Conservation (phyloP, 2,329 filamentous ascomycete genomes). For the Dichotomopilus funicola region DNA sequence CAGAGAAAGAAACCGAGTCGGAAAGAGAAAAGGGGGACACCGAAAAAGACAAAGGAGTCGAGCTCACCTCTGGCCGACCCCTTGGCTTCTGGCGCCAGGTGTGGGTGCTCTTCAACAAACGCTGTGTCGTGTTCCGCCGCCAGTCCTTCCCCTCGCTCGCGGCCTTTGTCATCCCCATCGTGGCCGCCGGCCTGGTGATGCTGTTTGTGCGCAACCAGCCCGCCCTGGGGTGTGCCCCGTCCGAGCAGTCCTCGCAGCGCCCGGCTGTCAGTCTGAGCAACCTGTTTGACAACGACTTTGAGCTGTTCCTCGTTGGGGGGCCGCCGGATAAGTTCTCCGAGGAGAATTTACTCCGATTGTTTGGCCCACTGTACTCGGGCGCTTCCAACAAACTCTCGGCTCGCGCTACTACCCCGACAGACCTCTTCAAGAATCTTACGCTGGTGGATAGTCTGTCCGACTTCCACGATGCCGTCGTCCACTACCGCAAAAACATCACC, state of each 20-base stretch:
- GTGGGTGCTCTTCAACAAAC: conserved; percentile 69
- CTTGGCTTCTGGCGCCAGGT: conserved; percentile 67
- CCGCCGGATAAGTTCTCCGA: conserved; percentile 37
- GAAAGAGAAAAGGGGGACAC: conserved; percentile 21
- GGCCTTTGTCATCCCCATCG: conserved; percentile 70
- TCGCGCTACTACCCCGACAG: conserved; percentile 16
- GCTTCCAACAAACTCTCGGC: conserved; percentile 15
- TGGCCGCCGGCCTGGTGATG: conserved; percentile 72
- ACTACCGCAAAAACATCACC: conserved; percentile 59
- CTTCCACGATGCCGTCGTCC: conserved; percentile 60
- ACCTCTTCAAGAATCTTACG: conserved; percentile 36
- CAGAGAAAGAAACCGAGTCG: conserved; percentile 24
- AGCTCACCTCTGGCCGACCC: conserved; percentile 60
- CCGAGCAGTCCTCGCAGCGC: conserved; percentile 39
- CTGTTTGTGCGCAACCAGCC: conserved; percentile 60
- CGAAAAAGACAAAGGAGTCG: conserved; percentile 34
- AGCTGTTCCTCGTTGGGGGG: conserved; percentile 37
- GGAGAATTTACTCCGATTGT: conserved; percentile 28
- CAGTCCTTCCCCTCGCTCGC: conserved; percentile 72
- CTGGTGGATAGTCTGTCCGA: conserved; percentile 57
- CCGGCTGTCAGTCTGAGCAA: conserved; percentile 26
- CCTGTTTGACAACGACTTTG: conserved; percentile 32
- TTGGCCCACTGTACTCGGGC: conserved; percentile 34
- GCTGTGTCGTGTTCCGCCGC: conserved; percentile 66
- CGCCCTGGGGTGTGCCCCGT: conserved; percentile 46